Percentiles rank a stretch among this genome's conserved stretches.
Evolutionary conservation across 2,329 filamentous ascomycete genomes (phyloP).

Genomic region (Ascosphaera aggregata): DNA sequence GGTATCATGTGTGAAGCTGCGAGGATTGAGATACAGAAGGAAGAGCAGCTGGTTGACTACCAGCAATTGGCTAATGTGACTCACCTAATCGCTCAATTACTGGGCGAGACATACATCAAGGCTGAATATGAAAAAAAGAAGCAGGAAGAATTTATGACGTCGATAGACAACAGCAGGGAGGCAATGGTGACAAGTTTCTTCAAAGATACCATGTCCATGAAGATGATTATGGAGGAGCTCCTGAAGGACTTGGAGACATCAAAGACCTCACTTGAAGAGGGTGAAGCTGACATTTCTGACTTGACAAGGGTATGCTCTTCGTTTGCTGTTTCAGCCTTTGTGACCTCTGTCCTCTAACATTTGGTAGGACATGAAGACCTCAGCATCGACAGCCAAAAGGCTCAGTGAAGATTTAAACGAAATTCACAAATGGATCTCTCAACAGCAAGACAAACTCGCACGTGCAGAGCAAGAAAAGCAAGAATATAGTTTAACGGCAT

Average conservation of each 20-base stretch:
- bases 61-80: conserved; percentile 16
- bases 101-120: too few relatives aligned
- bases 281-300: conserved; percentile 2
- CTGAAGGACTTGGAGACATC: conserved; percentile 6
- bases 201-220: conserved; percentile 10
- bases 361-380: conserved; percentile 4
- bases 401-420: too few relatives aligned
- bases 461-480: too few relatives aligned
- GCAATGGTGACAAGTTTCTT: conserved; percentile 9
- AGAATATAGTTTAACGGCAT: too few relatives aligned
- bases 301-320: conserved; percentile 4
- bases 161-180: conserved; percentile 9
- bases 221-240: conserved; percentile 6
- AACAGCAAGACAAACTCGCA: too few relatives aligned
- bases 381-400: conserved; percentile 8
- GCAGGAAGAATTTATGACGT: conserved; percentile 14
- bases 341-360: conserved; percentile 9
- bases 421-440: too few relatives aligned
- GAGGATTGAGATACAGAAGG: conserved; percentile 32
- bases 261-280: conserved; percentile 4
- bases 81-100: conserved; percentile 13
- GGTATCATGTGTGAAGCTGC: conserved; percentile 38
- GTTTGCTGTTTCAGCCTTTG: conserved; percentile 1
- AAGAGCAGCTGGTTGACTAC: conserved; percentile 19
- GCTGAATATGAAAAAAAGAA: conserved; percentile 10